Evolutionary conservation across 345 rosid species (phyloP), one percentile per base, ranked within the genome.

Genomic region (Carallia pectinifolia): DNA sequence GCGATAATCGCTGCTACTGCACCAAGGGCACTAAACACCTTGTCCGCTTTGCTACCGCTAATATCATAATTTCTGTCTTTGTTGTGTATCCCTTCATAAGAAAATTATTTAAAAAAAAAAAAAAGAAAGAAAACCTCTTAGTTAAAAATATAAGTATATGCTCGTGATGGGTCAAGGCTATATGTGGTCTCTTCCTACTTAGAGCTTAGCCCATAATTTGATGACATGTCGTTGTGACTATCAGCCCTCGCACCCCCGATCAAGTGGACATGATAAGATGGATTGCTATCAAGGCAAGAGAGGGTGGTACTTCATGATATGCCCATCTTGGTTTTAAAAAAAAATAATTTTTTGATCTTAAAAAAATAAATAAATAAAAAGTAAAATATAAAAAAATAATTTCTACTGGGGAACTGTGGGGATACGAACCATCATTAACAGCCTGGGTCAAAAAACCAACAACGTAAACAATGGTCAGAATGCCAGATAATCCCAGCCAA

Each of bases 1-100:
- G 76, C 58, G 15, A 74, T 16, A 13, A 71, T 39, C 64, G 78
- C 72, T 6, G 84, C 34, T 61, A 77, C 56, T 6, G 84, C 81
- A 47, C 76, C 76, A 12, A 77, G 39, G 10, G 73, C 72, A 58
- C 65, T 61, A 52, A 74, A 77, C 54, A 74, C 50, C 65, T 70
- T 64, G 38, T 58, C 63, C 6, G 27, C 53, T 30, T 62, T 44
- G 54, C 54, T 59, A 29, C 80, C 81, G 9, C 48, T 50, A 30
- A 77, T 7, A 10, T 67, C 61, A 23, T 77, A 81, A 56, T 64
- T 69, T 50, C 50, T 77, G 8, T 55, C 29, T 53, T 10, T 19
- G 39, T 71, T 68, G 1, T 75, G 59, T 67, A 44, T 63, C 33
- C 74, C 79, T 77, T 58, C 58, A 40, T 39, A 47, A 19, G 30